Evolutionary conservation across 2,329 filamentous ascomycete genomes (phyloP).

Genomic region (Colletotrichum echinochloae): DNA sequence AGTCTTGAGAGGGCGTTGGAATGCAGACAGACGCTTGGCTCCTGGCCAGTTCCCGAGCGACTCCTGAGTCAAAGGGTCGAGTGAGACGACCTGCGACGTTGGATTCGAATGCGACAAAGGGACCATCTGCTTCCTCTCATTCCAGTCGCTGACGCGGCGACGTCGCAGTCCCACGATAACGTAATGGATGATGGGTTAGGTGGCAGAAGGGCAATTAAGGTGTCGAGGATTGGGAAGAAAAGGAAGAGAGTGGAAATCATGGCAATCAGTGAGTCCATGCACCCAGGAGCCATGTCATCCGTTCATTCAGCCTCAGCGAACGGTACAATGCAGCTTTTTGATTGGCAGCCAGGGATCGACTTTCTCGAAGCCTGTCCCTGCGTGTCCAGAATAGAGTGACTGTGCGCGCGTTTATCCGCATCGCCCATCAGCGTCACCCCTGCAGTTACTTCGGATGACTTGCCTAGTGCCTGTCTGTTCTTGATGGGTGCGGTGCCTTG

Average conservation of each 20-base stretch:
- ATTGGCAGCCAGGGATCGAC: constrained; percentile 33
- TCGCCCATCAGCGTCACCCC: constrained; percentile 15
- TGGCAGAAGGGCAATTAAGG: constrained; percentile 23
- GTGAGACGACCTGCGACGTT: constrained; percentile 15
- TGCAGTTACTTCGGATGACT: not conserved
- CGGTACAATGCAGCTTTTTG: constrained; percentile 18
- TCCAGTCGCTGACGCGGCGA: not conserved
- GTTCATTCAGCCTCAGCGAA: constrained; percentile 36
- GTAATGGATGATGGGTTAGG: constrained; percentile 2
- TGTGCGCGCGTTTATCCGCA: constrained; percentile 11
- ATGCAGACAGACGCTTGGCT: not conserved
- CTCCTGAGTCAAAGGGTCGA: not conserved
- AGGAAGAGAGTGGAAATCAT: constrained; percentile 37
- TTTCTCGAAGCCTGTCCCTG: constrained; percentile 23
- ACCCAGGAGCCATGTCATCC: constrained; percentile 14
- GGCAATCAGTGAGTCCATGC: constrained; percentile 28
- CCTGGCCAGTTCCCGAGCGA: not conserved
- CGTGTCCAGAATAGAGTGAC: constrained; percentile 25
- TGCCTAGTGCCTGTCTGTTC: no score
- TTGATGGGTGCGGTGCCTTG: constrained; percentile 11
- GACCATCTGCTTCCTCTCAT: constrained; percentile 20
- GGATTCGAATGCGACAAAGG: not conserved
- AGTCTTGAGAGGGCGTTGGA: not conserved
- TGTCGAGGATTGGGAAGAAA: constrained; percentile 17
- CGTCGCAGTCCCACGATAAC: constrained; percentile 1